Base-by-base conservation (phyloP, 129 eudicot genomes). In the Chrysanthemum seticuspe region DNA sequence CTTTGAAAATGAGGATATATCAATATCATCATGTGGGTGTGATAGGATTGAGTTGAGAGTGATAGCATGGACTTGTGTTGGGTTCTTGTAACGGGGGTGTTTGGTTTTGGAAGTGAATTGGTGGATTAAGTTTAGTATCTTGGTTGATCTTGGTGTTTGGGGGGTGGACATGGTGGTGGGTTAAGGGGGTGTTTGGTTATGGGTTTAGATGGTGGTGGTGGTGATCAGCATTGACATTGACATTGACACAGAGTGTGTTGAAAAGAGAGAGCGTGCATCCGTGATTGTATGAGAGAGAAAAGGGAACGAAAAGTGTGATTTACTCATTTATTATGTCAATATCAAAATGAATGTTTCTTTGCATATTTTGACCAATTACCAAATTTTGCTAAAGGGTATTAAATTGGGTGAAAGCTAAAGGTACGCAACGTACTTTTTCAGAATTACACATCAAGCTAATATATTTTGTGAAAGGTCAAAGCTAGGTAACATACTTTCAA, bases 41-140 rank as follows among this genome's bases (percentile, higher is more conserved):
- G 87, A 85, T 2, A 88, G 50, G 4, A 88, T 85, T 16, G 86
- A 85, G 54, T 73, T 85, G 57, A 88, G 81, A 10, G 95, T 81
- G 4, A 81, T 65, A 21, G 95, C 95, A 63, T 88, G 95, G 48
- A 88, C 90, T 74, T 88, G 95, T 9, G 88, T 85, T 10, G 88
- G 83, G 21, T 85, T 88, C 70, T 85, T 88, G 11, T 75, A 76
- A 12, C 90, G 86, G 70, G 85, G 73, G 79, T 74, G 47, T 74
- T 78, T 81, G 77, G 74, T 77, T 77, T 79, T 65, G 76, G 51
- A 77, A 3, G 87, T 62, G 10, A 78, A 68, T 6, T 78, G 84
- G 45, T 74, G 82, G 78, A 88, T 81, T 67, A 88, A 78, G 72
- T 71, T 79, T 18, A 72, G 71, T 27, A 88, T 50, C 36, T 67